phyloP scores from a whole-genome alignment of 306 rosid species.

The Glycine soja region DNA sequence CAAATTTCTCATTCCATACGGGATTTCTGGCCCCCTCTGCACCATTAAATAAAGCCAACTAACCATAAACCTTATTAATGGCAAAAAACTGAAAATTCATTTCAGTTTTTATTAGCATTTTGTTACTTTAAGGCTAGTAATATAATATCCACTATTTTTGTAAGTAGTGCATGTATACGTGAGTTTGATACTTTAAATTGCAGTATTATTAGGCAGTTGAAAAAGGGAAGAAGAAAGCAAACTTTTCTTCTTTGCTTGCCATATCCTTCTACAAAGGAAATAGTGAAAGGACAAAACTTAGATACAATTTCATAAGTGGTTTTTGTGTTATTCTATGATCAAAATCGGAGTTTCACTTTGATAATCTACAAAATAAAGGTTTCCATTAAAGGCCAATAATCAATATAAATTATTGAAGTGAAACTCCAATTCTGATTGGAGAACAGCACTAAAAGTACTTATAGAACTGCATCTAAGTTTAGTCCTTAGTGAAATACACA shows the following conservation, averaged over 20 bases:
- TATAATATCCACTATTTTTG: not conserved
- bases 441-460: not conserved
- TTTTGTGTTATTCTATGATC: not conserved
- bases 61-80: not conserved
- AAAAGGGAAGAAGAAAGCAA: conserved; percentile 15
- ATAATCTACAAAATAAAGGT: not conserved
- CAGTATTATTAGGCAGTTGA: not conserved
- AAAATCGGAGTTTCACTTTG: not conserved
- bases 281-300: not conserved
- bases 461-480: not conserved
- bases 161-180: not conserved
- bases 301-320: not conserved
- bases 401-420: not conserved
- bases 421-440: not conserved
- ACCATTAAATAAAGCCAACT: conserved; percentile 39
- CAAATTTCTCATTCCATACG: conserved; percentile 82
- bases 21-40: conserved; percentile 73
- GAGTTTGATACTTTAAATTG: conserved; percentile 16
- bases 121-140: not conserved
- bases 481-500: not conserved
- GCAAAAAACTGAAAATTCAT: not conserved
- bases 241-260: not conserved
- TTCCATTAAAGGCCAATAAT: not conserved
- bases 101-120: conserved; percentile 13
- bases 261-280: not conserved